These are phyloP conservation scores for Macadamia tetraphylla DNA, from an alignment of 164 flowering plant species.

Conservation along the genomic window DNA sequence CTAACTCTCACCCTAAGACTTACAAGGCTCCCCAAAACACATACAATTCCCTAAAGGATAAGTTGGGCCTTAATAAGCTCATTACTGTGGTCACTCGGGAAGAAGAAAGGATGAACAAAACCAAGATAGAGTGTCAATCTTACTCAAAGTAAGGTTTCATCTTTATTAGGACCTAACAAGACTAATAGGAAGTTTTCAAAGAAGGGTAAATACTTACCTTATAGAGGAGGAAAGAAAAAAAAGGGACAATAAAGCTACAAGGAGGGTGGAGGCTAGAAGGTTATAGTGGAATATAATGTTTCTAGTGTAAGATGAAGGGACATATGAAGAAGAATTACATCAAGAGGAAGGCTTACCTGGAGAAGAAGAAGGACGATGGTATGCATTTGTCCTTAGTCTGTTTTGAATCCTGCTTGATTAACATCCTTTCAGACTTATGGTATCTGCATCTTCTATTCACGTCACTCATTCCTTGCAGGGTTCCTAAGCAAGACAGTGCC, in stretches of 20 bases:
- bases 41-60: conserved; percentile 7
- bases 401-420: conserved; percentile 17
- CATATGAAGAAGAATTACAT: neutral
- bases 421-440: conserved; percentile 10
- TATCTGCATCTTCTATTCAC: conserved; percentile 23
- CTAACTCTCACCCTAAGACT: conserved; percentile 3
- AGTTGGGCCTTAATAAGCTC: neutral
- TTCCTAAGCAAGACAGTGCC: conserved; percentile 1
- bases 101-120: neutral
- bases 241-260: neutral
- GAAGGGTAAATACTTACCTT: too few relatives aligned
- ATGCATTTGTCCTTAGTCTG: neutral
- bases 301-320: neutral
- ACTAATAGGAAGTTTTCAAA: neutral
- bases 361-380: neutral
- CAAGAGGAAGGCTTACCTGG: neutral
- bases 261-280: neutral
- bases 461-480: conserved; percentile 12
- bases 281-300: neutral
- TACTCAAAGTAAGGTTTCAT: neutral
- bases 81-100: neutral
- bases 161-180: neutral
- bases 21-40: neutral
- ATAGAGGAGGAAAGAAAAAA: neutral
- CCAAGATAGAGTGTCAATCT: neutral